Evolutionary conservation across 2,329 filamentous ascomycete species (phyloP), one percentile per base, ranked within the genome.

Genomic region (Phialemoniopsis sp.): DNA sequence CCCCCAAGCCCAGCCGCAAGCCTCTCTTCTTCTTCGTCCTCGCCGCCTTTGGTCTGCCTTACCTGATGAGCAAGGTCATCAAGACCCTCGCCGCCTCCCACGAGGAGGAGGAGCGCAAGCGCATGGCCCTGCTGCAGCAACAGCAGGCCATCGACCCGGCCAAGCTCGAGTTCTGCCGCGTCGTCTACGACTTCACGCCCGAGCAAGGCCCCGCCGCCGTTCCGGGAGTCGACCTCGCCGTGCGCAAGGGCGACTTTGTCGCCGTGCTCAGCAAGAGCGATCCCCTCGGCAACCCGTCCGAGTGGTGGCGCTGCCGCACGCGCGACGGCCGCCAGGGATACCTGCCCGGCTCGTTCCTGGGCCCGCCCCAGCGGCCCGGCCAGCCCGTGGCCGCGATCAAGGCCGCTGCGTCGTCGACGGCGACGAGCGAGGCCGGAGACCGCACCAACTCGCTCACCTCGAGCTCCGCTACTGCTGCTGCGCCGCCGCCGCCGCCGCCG

Each of bases 231-330:
- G 94, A 98, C 56, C 76, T 98, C 13, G 82, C 87, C 29, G 91
- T 94, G 17, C 90, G 87, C 68, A 96, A 95, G 70, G 91, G 91
- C 43, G 93, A 98, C 53, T 81, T 97, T 38, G 90, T 98, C 13
- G 93, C 93, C 18, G 89, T 98, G 1, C 75, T 98, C 39, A 85
- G 84, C 68, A 96, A 96, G 68, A 86, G 81, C 14, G 93, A 98
- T 54, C 93, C 93, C 1, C 79, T 91, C 56, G 93, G 93, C 32
- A 89, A 93, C 52, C 80, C 89, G 5, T 93, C 87, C 38, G 91
- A 98, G 58, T 98, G 93, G 93, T 98, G 93, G 93, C 82, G 85
- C 49, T 98, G 94, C 64, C 79, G 93, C 40, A 86, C 91, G 13
- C 78, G 93, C 44, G 89, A 97, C 58, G 90, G 89, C 34, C 78